A percentile compares a stretch with the other conserved stretches of the same genome.
phyloP scores from a whole-genome alignment of 2,329 filamentous ascomycete species.

The Arthroderma sp. region DNA sequence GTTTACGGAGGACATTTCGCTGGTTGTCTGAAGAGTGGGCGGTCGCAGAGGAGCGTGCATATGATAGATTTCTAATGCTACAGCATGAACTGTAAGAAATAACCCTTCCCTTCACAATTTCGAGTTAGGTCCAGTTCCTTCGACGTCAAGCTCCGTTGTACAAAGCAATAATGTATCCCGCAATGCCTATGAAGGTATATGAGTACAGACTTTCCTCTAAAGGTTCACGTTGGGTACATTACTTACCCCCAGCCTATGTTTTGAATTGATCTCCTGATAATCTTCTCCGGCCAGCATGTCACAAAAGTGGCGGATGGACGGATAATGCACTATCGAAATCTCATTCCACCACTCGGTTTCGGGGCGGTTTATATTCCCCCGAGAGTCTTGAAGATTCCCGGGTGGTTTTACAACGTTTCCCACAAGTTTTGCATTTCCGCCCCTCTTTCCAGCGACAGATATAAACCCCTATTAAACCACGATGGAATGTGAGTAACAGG shows the following conservation, averaged over 20 bases:
- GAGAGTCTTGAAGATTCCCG: constrained; percentile 13
- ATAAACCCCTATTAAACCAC: constrained; percentile 17
- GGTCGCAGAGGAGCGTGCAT: too few relatives aligned
- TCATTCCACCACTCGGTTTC: constrained; percentile 43
- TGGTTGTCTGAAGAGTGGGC: too few relatives aligned
- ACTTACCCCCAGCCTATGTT: constrained; percentile 34
- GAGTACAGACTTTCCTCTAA: too few relatives aligned
- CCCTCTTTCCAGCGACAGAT: constrained; percentile 38
- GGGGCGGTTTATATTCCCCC: constrained; percentile 12
- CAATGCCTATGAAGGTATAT: constrained; percentile 24
- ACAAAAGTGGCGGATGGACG: constrained; percentile 47
- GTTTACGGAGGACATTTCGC: too few relatives aligned
- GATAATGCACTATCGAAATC: constrained; percentile 52
- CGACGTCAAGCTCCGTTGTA: constrained; percentile 38
- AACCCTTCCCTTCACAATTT: constrained; percentile 14
- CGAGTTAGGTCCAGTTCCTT: constrained; percentile 13
- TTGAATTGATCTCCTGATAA: constrained; percentile 46
- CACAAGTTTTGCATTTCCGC: constrained; percentile 49
- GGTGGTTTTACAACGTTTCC: constrained; percentile 38
- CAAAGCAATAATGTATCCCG: constrained; percentile 41
- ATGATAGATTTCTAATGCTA: too few relatives aligned
- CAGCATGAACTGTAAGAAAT: too few relatives aligned
- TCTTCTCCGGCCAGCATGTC: constrained; percentile 47
- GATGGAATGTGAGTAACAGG: background rate
- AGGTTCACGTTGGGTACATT: background rate